Conservation (phyloP, 768 basidiomycete genomes). For the Lentinula lateritia region DNA sequence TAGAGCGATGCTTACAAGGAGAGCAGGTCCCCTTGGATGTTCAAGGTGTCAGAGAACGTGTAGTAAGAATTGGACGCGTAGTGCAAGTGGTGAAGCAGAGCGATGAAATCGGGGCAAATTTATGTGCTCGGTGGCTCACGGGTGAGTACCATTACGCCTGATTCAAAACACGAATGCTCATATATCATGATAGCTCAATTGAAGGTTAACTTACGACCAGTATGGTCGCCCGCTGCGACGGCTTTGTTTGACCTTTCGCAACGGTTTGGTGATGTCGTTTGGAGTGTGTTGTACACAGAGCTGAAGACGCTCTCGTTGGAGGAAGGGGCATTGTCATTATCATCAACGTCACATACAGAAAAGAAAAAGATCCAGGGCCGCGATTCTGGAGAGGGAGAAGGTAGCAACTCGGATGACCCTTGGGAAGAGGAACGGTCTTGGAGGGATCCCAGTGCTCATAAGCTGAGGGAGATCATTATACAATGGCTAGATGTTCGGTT, state of each 20-base stretch:
- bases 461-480: conserved; percentile 40
- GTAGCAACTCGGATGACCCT: conserved; percentile 21
- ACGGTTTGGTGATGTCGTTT: conserved; percentile 66
- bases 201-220: conserved; percentile 87
- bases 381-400: background rate
- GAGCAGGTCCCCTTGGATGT: conserved; percentile 79
- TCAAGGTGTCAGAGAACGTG: conserved; percentile 79
- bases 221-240: conserved; percentile 79
- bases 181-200: conserved; percentile 57
- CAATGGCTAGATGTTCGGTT: conserved; percentile 38
- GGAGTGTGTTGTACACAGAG: conserved; percentile 66
- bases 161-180: background rate
- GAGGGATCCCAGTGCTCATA: conserved; percentile 72
- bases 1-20: conserved; percentile 67
- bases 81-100: conserved; percentile 53
- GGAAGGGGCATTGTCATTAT: background rate
- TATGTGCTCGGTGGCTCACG: conserved; percentile 68
- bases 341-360: background rate
- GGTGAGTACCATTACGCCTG: conserved; percentile 35
- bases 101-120: conserved; percentile 52
- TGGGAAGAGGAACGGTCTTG: conserved; percentile 74
- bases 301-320: conserved; percentile 32
- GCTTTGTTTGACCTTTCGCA: conserved; percentile 51
- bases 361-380: conserved; percentile 11
- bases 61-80: conserved; percentile 70